Evolutionary conservation across 768 basidiomycete species (phyloP).

Genomic region (Lactarius psammicola): DNA sequence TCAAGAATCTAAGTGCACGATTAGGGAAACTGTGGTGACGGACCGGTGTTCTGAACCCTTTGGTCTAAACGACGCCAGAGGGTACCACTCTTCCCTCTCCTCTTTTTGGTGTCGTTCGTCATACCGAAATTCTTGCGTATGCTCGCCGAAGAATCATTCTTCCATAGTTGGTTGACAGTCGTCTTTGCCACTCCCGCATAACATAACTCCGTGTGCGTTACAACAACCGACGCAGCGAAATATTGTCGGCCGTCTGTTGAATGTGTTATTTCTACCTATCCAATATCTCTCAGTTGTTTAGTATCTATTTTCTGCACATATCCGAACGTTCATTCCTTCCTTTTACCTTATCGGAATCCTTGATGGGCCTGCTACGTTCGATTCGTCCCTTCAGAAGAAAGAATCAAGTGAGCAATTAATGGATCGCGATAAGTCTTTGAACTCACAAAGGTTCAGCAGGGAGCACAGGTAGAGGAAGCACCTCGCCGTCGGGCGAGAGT

Average conservation of each 20-base stretch:
- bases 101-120: too few species aligned
- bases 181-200: too few species aligned
- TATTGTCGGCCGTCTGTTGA: background rate
- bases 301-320: background rate
- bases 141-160: too few species aligned
- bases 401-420: background rate
- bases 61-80: too few species aligned
- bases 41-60: too few species aligned
- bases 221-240: background rate
- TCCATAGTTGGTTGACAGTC: too few species aligned
- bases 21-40: too few species aligned
- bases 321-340: background rate
- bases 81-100: too few species aligned
- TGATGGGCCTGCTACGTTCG: constrained; percentile 19
- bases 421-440: background rate
- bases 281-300: background rate
- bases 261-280: background rate
- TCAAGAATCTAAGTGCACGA: too few species aligned
- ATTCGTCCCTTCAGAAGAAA: constrained; percentile 10
- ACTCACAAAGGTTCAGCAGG: constrained; percentile 14
- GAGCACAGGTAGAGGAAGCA: constrained; percentile 7
- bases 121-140: too few species aligned
- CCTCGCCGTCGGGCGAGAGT: constrained; percentile 11
- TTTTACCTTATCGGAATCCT: constrained; percentile 17
- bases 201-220: background rate